Base-by-base conservation (phyloP, 176 grass and related monocot genomes). In the Olyra latifolia region DNA sequence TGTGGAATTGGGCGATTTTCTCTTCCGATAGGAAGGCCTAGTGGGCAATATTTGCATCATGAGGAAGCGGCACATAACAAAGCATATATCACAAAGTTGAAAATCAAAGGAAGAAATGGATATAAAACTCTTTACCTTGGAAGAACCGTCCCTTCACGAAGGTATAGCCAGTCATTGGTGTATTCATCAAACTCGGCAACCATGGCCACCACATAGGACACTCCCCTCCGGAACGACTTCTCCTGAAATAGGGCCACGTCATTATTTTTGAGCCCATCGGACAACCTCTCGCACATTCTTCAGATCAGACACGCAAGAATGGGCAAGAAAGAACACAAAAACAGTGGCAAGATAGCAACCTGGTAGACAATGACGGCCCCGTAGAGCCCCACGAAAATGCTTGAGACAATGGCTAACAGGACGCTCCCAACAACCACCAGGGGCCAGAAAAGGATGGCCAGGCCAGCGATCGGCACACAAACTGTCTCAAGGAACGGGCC, bases 91-190 rank as follows among this genome's bases (percentile, higher is more conserved):
- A 74, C 22, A 80, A 71, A n/a, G 24, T 25, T 29, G 9, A 28
- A 53, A 40, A 82, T 46, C 1, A 57, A 16, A 72, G 71, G 19
- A 17, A 55, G 50, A 39, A 78, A 65, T 35, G 20, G 19, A n/a
- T n/a, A n/a, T n/a, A n/a, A 46, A 69, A 78, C 75, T 66, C 1
- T 28, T 29, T 94, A 97, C 94, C 80, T 97, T 27, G 94, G 94
- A 63, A 97, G 91, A 77, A 97, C 10, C 25, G 94, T 89, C 42
- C 94, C 94, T 82, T 97, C 94, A 0, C 91, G 90, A 22, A 97
- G 87, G 86, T 97, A 94, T 49, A 97, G 91, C 94, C 94, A 97
- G 60, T 97, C 94, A 82, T 97, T 97, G 53, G 94, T 97, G 76
- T 94, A 97, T 57, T 97, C 94, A 59, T 97, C 94, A 79, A 97